phyloP scores from a whole-genome alignment of 2,329 filamentous ascomycete species.

The Fusarium beomiforme region DNA sequence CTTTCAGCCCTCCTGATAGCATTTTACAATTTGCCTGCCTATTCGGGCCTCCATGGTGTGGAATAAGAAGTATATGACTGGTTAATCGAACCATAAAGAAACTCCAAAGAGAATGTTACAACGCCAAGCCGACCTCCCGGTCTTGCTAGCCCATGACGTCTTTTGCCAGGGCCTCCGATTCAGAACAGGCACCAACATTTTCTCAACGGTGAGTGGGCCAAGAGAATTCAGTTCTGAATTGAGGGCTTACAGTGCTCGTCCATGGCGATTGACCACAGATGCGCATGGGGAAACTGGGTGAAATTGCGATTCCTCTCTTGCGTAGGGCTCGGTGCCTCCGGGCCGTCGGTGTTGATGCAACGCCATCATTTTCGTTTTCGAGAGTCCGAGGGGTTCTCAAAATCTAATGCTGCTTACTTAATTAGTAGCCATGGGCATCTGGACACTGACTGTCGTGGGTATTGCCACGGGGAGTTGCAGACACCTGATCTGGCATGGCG shows the following conservation, averaged over 20 bases:
- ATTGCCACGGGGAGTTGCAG: background rate
- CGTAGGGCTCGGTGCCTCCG: conserved; percentile 20
- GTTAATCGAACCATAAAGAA: background rate
- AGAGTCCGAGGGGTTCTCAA: background rate
- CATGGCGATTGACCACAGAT: too few species aligned
- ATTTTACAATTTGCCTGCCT: background rate
- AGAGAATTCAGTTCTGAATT: background rate
- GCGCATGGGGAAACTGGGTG: background rate
- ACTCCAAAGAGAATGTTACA: background rate
- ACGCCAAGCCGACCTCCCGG: conserved; percentile 5
- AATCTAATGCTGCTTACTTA: background rate
- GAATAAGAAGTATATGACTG: background rate
- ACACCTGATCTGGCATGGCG: background rate
- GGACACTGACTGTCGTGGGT: background rate
- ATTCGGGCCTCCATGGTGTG: background rate
- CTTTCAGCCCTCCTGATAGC: background rate
- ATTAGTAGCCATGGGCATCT: background rate
- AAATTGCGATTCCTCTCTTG: background rate
- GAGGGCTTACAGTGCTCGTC: background rate
- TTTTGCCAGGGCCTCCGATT: background rate
- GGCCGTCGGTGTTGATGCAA: conserved; percentile 7
- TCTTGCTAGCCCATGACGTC: conserved; percentile 3
- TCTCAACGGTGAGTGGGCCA: background rate
- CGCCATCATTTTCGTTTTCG: background rate
- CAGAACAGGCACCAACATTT: conserved; percentile 22